Evolutionary conservation across 495 filamentous ascomycete genomes (phyloP), one percentile per base, ranked within the genome.

Genomic region (Aspergillus incahuasiensis): DNA sequence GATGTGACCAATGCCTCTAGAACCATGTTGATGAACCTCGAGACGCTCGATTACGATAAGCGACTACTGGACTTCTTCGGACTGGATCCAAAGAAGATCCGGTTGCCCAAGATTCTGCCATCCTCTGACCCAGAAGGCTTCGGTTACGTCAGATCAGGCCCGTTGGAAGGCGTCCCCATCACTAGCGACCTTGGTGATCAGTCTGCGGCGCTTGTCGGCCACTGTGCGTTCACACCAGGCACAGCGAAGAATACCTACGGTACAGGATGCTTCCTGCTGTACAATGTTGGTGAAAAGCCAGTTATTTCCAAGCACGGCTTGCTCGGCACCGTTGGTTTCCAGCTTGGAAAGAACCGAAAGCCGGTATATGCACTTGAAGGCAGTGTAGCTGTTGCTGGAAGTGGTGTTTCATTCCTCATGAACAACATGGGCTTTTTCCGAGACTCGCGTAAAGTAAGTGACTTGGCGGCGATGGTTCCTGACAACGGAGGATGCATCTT

Each of bases 21-120:
- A 57, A 97, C 92, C 49, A 96, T 96, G 92, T 96, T 96, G 70
- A 91, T 95, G 85, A 94, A 96, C 70, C 78, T 97, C 34, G 81
- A 86, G 57, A 94, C 87, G 5, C 75, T 95, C 25, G 73, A 95
- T 63, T 97, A 96, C 66, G 90, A 95, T 65, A 83, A 94, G 51
- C 79, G 77, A 39, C 78, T 95, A 5, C 77, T 97, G 43, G 74
- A 83, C 19, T 97, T 95, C 74, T 96, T 96, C 69, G 82, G 82
- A 32, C 77, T 95, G 55, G 88, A 95, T 71, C 72, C 72, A 35
- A 81, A 72, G 56, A 95, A 94, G 68, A 75, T 95, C 48, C 79
- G 79, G 28, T 76, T 97, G 11, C 92, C 92, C 19, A 84, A 86
- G 62, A 95, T 97, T 63, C 86, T 95, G 1, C 89, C 88, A 7